Evolutionary conservation across 805 yeast species (phyloP).

Genomic region (Saccharomycopsis vini): DNA sequence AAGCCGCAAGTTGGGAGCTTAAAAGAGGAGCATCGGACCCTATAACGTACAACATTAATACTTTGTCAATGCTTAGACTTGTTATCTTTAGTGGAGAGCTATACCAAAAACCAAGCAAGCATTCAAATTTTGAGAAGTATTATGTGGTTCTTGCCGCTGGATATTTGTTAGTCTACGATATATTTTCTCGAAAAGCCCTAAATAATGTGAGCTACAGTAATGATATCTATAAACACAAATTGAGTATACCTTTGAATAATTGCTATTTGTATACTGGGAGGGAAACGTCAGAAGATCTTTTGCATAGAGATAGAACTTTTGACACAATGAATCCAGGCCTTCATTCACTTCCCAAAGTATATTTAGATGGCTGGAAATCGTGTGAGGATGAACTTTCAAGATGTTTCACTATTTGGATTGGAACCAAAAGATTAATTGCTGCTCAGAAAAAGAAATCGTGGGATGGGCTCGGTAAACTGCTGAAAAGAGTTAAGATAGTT

Average conservation of each 20-base stretch:
- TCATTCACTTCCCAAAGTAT: constrained; percentile 58
- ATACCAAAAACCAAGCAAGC: constrained; percentile 62
- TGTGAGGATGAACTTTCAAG: constrained; percentile 67
- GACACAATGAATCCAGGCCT: constrained; percentile 46
- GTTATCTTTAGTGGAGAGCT: constrained; percentile 57
- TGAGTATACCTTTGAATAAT: constrained; percentile 52
- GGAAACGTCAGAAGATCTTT: constrained; percentile 47
- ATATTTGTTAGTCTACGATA: constrained; percentile 47
- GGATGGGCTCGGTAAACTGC: constrained; percentile 10
- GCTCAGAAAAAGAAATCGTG: constrained; percentile 1
- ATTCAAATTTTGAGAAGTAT: constrained; percentile 51
- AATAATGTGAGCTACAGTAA: constrained; percentile 30
- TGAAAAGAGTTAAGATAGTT: constrained; percentile 3
- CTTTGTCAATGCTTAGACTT: constrained; percentile 49
- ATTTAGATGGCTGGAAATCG: constrained; percentile 77
- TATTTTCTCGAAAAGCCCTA: constrained; percentile 36
- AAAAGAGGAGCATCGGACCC: constrained; percentile 48
- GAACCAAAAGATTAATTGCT: constrained; percentile 44
- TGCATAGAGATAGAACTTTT: constrained; percentile 35
- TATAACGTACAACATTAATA: constrained; percentile 42
- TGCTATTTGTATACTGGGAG: constrained; percentile 74
- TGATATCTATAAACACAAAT: constrained; percentile 41
- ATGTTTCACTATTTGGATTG: constrained; percentile 82
- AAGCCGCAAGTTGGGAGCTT: constrained; percentile 44
- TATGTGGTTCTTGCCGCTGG: constrained; percentile 68